These are phyloP conservation scores for Oehlia diaphana DNA, from an alignment of 192 early-diverging fungal genomes.

Conservation along the genomic window DNA sequence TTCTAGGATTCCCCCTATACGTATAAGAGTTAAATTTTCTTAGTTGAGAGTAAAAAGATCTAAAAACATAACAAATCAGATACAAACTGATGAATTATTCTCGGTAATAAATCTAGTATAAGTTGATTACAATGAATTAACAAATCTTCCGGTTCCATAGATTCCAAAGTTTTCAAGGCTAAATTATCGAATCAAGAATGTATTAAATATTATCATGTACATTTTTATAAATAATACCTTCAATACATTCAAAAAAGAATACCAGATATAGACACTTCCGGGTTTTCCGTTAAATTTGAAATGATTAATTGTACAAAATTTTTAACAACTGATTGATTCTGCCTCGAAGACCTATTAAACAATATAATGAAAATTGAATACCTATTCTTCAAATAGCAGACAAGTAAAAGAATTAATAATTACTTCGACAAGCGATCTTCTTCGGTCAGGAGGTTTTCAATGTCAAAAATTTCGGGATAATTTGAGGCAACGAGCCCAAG, in stretches of 20 bases:
- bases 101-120: constrained; percentile 20
- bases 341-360: background rate
- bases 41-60: background rate
- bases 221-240: too few species aligned
- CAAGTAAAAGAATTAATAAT: background rate
- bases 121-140: constrained; percentile 16
- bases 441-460: constrained; percentile 33
- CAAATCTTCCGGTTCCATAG: constrained; percentile 19
- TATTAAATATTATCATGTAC: background rate
- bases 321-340: background rate
- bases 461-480: constrained; percentile 44
- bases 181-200: background rate
- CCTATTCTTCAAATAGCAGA: background rate
- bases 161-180: constrained; percentile 29
- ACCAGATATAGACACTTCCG: background rate
- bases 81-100: constrained; percentile 33
- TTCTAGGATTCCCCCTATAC: constrained; percentile 2
- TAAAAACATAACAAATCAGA: background rate
- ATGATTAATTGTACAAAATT: background rate
- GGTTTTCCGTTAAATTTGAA: background rate
- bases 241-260: background rate
- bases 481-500: constrained; percentile 33
- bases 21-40: background rate
- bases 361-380: background rate
- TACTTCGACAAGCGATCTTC: constrained; percentile 28